Base-by-base conservation (phyloP, 1,284 basidiomycete species). In the Marasmius tenuissimus region DNA sequence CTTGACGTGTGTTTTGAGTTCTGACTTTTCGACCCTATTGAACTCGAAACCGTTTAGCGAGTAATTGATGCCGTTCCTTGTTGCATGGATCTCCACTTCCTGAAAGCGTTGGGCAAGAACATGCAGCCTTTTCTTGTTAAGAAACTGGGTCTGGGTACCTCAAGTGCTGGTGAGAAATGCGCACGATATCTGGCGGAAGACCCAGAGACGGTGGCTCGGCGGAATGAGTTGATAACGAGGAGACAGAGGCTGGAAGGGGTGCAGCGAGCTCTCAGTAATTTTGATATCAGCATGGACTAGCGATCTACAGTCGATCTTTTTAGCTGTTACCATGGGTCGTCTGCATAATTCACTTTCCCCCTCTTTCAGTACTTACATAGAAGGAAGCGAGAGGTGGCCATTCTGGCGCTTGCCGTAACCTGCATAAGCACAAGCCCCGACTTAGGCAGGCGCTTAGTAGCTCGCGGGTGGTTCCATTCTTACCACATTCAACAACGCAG, bases 61-160 rank as follows among this genome's bases (percentile, higher is more conserved):
- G 68, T 81, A 47, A 80, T 81, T 65, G 82, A 84, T 70, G 71
- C 73, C 61, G 66, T 81, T 1, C 81, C 81, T 6, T 67, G 72
- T 42, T 64, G 73, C 35, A 80, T 83, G 61, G 81, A 83, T 66
- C 70, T 73, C 40, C 68, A 69, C 33, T 77, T 82, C 62, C 63
- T 83, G 35, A 73, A 72, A 58, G 72, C 69, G 6, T 64, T 81
- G 20, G 68, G 70, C 3, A 65, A 71, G 37, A 63, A 62, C 5
- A 65, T 82, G 14, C 76, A 78, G 63, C 47, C 59, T 0, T 68
- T 68, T 53, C 69, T 83, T 49, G 69, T 80, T 39, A 65, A 69
- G 40, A 71, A 75, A 57, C 72, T 82, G 12, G 71, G 71, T 1
- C 65, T 83, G 14, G 75, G 75, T 8, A 65, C 68, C n/a, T 50